Conservation (phyloP, 345 rosid species). For the Fremontodendron californicum region DNA sequence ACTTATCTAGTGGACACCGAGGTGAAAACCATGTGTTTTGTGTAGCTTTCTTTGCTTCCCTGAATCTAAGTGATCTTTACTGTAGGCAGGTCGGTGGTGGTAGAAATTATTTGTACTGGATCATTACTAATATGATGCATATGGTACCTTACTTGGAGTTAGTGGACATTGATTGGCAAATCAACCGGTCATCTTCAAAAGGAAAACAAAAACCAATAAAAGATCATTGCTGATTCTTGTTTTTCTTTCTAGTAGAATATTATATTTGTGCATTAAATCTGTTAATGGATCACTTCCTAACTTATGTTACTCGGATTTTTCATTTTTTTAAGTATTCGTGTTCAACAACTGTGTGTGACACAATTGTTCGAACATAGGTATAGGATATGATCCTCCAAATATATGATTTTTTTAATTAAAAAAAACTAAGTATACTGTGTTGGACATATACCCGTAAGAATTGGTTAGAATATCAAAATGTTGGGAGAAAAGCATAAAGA, state of each 20-base stretch:
- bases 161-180: neutral
- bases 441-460: too few species aligned
- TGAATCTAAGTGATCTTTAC: neutral
- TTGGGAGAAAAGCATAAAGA: neutral
- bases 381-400: too few species aligned
- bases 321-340: too few species aligned
- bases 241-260: neutral
- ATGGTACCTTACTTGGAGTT: neutral
- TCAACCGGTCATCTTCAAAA: neutral
- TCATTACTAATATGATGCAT: neutral
- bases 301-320: too few species aligned
- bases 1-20: neutral
- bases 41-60: neutral
- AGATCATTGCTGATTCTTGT: neutral
- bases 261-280: neutral
- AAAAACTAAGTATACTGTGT: too few species aligned
- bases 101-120: neutral
- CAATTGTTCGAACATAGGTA: too few species aligned
- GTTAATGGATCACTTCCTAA: neutral
- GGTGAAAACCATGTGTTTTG: neutral
- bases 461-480: neutral
- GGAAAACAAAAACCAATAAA: neutral
- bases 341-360: too few species aligned
- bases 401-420: too few species aligned
- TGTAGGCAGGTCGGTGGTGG: neutral